A percentile compares a stretch with the other conserved stretches of the same genome.
phyloP scores from a whole-genome alignment of 2,329 filamentous ascomycete genomes.

The Chaetomium strumarium region DNA sequence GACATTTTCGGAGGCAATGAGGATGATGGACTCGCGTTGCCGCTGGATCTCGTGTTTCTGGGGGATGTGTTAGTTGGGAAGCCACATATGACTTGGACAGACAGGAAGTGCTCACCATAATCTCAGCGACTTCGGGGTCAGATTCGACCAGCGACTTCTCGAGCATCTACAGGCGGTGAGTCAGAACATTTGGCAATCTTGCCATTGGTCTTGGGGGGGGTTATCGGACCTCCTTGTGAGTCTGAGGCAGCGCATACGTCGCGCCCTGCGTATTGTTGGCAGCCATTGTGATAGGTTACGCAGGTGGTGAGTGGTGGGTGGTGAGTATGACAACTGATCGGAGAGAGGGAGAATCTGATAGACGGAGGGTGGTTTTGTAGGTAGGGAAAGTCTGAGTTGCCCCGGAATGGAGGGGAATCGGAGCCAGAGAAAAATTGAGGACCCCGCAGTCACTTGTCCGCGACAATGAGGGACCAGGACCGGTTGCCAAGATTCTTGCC shows the following conservation, averaged over 20 bases:
- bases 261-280: conserved; percentile 13
- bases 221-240: conserved; percentile 48
- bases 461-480: conserved; percentile 2
- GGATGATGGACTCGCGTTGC: conserved; percentile 95
- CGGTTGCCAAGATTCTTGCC: not conserved
- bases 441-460: conserved; percentile 13
- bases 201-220: conserved; percentile 22
- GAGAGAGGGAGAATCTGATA: not conserved
- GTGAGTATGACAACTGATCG: not conserved
- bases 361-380: not conserved
- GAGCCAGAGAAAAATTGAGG: conserved; percentile 19
- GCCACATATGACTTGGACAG: not conserved
- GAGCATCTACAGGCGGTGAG: conserved; percentile 63
- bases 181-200: conserved; percentile 21
- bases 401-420: conserved; percentile 13
- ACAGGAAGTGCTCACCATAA: conserved; percentile 68
- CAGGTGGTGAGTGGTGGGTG: not conserved
- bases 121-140: conserved; percentile 89
- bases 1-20: conserved; percentile 99
- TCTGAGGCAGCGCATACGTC: conserved; percentile 47
- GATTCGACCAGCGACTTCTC: conserved; percentile 88
- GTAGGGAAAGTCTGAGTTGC: not conserved
- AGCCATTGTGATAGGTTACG: conserved; percentile 20
- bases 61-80: conserved; percentile 28
- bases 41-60: conserved; percentile 91